Base-by-base conservation (phyloP, 2,329 filamentous ascomycete genomes). In the Knoxdaviesia proteae region DNA sequence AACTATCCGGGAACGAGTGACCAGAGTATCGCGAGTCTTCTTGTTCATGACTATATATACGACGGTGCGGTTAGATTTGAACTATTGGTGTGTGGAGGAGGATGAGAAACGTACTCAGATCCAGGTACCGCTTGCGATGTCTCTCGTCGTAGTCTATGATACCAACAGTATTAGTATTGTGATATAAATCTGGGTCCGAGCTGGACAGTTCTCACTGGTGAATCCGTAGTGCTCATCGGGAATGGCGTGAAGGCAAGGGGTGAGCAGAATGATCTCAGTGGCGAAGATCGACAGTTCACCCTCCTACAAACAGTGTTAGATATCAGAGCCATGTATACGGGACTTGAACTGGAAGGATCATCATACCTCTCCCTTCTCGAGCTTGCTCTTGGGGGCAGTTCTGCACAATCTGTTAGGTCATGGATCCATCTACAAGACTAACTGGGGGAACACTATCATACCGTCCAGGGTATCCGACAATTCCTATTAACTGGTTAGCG, bases 281-380 rank as follows among this genome's bases (percentile, higher is more conserved):
- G 90, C 90, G 55, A 94, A 93, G 58, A 98, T 84, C 37, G 84
- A 93, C 42, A 98, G 71, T 63, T 98, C 88, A 49, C 90, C 90
- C 51, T 87, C 81, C 54, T 20, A 20, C 20, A 20, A 20, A 3
- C 20, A 2, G 3, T 20, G 20, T 20, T 20, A 20, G 20, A 20
- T 20, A 20, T 20, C 20, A 20, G 20, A 20, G 20, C 2, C 20
- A 20, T 20, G 20, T 20, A 20, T 20, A 20, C 20, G 20, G 20
- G 20, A 20, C 20, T 20, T 20, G 3, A 20, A 20, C 20, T 20
- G 20, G 20, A 20, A 20, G 20, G 20, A 20, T 20, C 20, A 20
- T 20, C 20, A 20, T 20, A 20, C 20, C 20, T 80, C 75, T 49
- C 84, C 74, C 58, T 68, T 68, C 54, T 66, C 72, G 54, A 81